These are phyloP conservation scores for Salvia hispanica DNA, from an alignment of 257 asterid genomes.

Conservation along the genomic window DNA sequence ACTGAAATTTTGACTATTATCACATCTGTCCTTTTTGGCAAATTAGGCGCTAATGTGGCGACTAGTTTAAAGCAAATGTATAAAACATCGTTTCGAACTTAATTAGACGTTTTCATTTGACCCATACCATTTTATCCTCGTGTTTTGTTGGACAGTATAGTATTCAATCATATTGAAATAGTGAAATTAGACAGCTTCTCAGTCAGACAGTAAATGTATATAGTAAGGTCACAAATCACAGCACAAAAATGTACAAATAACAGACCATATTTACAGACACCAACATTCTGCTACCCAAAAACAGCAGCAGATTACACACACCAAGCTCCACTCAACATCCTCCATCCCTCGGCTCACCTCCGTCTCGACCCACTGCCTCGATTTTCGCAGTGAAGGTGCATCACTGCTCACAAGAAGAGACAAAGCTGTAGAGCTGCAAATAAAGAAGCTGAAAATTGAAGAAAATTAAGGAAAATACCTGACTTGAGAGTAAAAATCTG, in stretches of 20 bases:
- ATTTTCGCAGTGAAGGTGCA: not conserved
- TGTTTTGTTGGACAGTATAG: too few relatives aligned
- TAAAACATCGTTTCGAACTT: too few relatives aligned
- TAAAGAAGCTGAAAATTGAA: not conserved
- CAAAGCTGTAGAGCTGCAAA: constrained; percentile 8
- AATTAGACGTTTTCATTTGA: too few relatives aligned
- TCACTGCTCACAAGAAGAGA: not conserved
- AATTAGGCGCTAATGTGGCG: too few relatives aligned
- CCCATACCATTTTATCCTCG: too few relatives aligned
- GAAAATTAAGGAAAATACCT: constrained; percentile 37
- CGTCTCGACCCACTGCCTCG: not conserved
- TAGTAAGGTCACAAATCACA: not conserved
- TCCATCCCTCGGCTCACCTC: not conserved
- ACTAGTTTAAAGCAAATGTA: too few relatives aligned
- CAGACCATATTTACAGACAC: constrained; percentile 22
- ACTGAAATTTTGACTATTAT: too few relatives aligned
- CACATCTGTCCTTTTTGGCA: too few relatives aligned
- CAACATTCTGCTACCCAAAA: constrained; percentile 18
- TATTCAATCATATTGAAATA: too few relatives aligned
- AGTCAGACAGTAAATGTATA: not conserved
- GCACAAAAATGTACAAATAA: constrained; percentile 4
- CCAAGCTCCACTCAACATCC: constrained; percentile 4
- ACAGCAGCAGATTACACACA: constrained; percentile 22
- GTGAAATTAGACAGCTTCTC: constrained; percentile 16
- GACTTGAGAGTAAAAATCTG: constrained; percentile 12